phyloP scores from a whole-genome alignment of 192 early-diverging fungal species.

The Endogone sp. region DNA sequence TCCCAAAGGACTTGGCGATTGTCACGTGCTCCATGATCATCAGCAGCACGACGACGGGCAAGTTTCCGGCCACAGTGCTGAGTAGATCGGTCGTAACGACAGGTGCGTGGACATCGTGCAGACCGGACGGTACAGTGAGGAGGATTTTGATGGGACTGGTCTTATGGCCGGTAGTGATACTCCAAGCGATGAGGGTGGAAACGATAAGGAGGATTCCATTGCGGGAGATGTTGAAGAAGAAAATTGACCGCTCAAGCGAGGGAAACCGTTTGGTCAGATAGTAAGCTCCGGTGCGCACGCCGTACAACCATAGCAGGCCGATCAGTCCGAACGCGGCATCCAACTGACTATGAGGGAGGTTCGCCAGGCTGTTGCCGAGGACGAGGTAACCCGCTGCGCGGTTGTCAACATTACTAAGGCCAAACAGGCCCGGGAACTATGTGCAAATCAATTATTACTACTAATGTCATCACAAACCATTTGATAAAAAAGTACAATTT shows the following conservation, averaged over 20 bases:
- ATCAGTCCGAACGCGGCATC: slow-evolving; percentile 63
- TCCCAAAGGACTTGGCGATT: slow-evolving; percentile 84
- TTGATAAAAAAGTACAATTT: too few relatives aligned
- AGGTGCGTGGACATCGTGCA: slow-evolving; percentile 59
- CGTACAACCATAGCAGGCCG: slow-evolving; percentile 33
- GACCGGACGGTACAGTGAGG: slow-evolving; percentile 68
- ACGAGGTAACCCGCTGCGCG: slow-evolving; percentile 71
- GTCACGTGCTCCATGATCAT: slow-evolving; percentile 89
- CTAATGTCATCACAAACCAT: too few relatives aligned
- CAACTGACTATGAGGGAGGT: slow-evolving; percentile 34
- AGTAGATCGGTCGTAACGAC: slow-evolving; percentile 45
- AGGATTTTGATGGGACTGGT: slow-evolving; percentile 59
- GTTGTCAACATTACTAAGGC: slow-evolving; percentile 72
- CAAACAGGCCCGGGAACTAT: slow-evolving; percentile 65
- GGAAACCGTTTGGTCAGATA: slow-evolving; percentile 44
- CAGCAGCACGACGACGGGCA: slow-evolving; percentile 67
- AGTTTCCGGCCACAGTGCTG: slow-evolving; percentile 40
- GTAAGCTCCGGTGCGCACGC: slow-evolving; percentile 27
- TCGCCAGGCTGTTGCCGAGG: slow-evolving; percentile 59
- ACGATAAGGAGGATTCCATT: slow-evolving; percentile 77
- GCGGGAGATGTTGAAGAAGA: slow-evolving; percentile 65
- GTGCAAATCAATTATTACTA: background rate
- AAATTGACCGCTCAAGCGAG: slow-evolving; percentile 38
- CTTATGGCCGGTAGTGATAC: slow-evolving; percentile 37
- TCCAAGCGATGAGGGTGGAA: slow-evolving; percentile 66